phyloP scores from a whole-genome alignment of 441 rosid species.

The Cnidoscolus chayamansa region DNA sequence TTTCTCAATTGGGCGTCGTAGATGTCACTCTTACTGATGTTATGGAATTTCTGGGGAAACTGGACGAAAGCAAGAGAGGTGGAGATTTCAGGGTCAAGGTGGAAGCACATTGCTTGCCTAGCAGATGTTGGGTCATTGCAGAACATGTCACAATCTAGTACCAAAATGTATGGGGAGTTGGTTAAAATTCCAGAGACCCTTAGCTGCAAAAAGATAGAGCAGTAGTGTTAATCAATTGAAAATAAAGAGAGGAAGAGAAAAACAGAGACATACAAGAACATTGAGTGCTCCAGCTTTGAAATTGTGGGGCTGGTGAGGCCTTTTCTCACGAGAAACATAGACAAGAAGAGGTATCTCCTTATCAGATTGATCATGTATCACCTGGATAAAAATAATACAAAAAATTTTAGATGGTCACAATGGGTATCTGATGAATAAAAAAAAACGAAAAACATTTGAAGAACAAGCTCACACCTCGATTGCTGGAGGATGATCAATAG shows the following conservation, averaged over 20 bases:
- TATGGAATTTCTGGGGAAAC: slow-evolving; percentile 43
- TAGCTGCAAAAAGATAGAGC: slow-evolving; percentile 27
- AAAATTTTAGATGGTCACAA: too few species aligned
- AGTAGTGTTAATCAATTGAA: neutral
- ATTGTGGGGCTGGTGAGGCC: slow-evolving; percentile 34
- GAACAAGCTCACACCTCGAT: slow-evolving; percentile 24
- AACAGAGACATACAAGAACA: slow-evolving; percentile 28
- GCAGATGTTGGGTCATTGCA: slow-evolving; percentile 43
- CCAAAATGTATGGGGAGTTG: slow-evolving; percentile 39
- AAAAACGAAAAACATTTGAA: too few species aligned
- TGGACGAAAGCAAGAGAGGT: slow-evolving; percentile 33
- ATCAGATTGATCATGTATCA: slow-evolving; percentile 19
- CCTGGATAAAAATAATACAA: slow-evolving; percentile 16
- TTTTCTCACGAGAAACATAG: slow-evolving; percentile 50
- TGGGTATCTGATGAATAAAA: too few species aligned
- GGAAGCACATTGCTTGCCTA: slow-evolving; percentile 46
- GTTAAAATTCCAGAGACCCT: slow-evolving; percentile 39
- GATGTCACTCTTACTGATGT: slow-evolving; percentile 39
- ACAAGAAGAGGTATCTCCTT: slow-evolving; percentile 34
- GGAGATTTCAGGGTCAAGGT: slow-evolving; percentile 31
- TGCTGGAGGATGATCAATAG: slow-evolving; percentile 18
- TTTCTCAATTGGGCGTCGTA: slow-evolving; percentile 27
- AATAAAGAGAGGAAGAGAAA: neutral
- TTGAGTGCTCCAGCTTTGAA: slow-evolving; percentile 56
- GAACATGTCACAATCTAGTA: slow-evolving; percentile 46